Conservation (phyloP, 164 flowering plant species). For the Cinnamomum micranthum region DNA sequence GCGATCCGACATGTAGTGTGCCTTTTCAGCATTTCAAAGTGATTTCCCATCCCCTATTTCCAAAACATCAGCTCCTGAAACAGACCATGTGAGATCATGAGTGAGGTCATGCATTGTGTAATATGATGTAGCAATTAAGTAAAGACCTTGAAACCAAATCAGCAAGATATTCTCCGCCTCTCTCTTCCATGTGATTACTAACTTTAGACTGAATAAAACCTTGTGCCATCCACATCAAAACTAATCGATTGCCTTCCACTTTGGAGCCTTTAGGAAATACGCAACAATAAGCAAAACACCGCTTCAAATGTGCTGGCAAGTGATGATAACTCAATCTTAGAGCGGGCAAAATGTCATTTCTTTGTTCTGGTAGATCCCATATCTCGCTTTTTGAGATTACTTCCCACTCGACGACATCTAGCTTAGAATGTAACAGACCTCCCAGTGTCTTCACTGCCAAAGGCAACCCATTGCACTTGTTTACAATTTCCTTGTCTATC, state of each 20-base stretch:
- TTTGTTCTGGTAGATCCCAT: slow-evolving; percentile 7
- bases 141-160: slow-evolving; percentile 12
- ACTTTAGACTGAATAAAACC: slow-evolving; percentile 3
- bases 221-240: slow-evolving; percentile 14
- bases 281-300: slow-evolving; percentile 13
- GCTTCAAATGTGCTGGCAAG: slow-evolving; percentile 12
- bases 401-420: slow-evolving; percentile 3
- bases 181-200: slow-evolving; percentile 6
- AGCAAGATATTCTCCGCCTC: slow-evolving; percentile 1
- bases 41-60: background rate
- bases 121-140: background rate
- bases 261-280: slow-evolving; percentile 11
- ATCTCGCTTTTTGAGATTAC: slow-evolving; percentile 1
- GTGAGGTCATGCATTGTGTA: slow-evolving; percentile 10
- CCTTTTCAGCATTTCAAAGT: background rate
- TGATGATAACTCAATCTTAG: slow-evolving; percentile 13
- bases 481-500: slow-evolving; percentile 5
- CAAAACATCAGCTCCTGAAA: background rate
- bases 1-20: background rate
- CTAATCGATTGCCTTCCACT: background rate
- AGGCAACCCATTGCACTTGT: slow-evolving; percentile 10
- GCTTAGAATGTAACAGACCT: background rate
- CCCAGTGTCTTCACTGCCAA: slow-evolving; percentile 12
- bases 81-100: slow-evolving; percentile 1
- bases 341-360: slow-evolving; percentile 2